Evolutionary conservation across 805 yeast genomes (phyloP), one percentile per base, ranked within the genome.

Genomic region (Limtongia smithiae): DNA sequence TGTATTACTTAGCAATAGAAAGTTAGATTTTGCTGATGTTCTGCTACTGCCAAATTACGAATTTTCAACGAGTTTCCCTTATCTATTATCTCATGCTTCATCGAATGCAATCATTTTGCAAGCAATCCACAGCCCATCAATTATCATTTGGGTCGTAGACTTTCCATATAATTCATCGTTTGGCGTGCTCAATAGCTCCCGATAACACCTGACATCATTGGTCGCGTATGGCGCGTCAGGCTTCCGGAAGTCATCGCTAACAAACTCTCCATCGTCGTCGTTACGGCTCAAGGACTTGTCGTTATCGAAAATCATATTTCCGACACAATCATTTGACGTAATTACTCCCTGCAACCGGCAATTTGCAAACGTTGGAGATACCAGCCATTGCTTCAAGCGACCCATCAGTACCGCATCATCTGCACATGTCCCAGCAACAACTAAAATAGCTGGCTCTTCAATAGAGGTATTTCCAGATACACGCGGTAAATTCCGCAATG

Each of bases 91-190:
- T 39, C 31, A 51, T 17, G 43, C 49, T 24, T 48, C 54, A 1
- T 34, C 38, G 11, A 40, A 21, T 14, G 25, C 36, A 15, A 43
- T 30, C 45, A 44, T 36, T 33, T 30, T 46, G 38, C 55, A 48
- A 18, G 52, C 49, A 21, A 51, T 21, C 53, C 55, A 51, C 24
- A 51, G 31, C 21, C 55, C 55, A 32, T 51, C 55, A 21, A 48
- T 51, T 4, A 54, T 49, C 31, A 51, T 44, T 21, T 51, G 55
- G 32, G 39, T 15, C 32, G 49, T 51, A 8, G 44, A 35, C 20
- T 40, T 34, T 8, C 43, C 54, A 28, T 24, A n/a, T 14, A 40
- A 4, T 14, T 15, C 6, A 30, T n/a, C 4, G 18, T 12, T 28
- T 14, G 12, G 12, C 33, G 42, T 37, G 25, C 25, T 44, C 22